A percentile compares a stretch with the other conserved stretches of the same genome.
phyloP scores from a whole-genome alignment of 495 filamentous ascomycete species.

The Alectoria sarmentosa region DNA sequence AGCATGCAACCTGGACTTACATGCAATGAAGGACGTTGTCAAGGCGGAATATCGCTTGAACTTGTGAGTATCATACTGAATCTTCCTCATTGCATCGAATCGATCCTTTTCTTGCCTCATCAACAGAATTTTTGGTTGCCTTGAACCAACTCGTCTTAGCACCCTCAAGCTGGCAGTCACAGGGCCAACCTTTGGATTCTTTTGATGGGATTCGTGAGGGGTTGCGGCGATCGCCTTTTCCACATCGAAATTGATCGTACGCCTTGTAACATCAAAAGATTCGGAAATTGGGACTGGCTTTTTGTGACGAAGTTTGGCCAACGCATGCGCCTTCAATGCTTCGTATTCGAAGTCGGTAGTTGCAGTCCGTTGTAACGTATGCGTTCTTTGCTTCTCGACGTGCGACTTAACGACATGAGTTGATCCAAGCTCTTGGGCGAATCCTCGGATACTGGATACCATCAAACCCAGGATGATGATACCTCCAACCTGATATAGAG shows the following conservation, averaged over 20 bases:
- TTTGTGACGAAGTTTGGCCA: background rate
- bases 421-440: constrained; percentile 53
- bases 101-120: constrained; percentile 55
- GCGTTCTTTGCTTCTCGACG: constrained; percentile 48
- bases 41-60: constrained; percentile 67
- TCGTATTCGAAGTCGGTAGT: constrained; percentile 36
- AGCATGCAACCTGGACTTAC: constrained; percentile 32
- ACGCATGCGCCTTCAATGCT: constrained; percentile 17
- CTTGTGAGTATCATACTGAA: constrained; percentile 56
- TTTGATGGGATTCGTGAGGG: background rate
- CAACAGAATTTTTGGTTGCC: constrained; percentile 29
- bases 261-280: constrained; percentile 16
- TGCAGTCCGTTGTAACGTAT: constrained; percentile 50
- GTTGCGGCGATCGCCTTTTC: constrained; percentile 12
- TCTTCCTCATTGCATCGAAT: constrained; percentile 76
- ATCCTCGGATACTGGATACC: constrained; percentile 72
- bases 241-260: constrained; percentile 12
- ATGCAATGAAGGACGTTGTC: constrained; percentile 57
- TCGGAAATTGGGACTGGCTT: constrained; percentile 16
- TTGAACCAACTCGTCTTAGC: constrained; percentile 17
- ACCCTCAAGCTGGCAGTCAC: constrained; percentile 9
- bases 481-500: constrained; percentile 50
- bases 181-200: constrained; percentile 3
- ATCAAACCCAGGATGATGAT: constrained; percentile 84
- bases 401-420: constrained; percentile 63